phyloP scores from a whole-genome alignment of 805 yeast genomes.

The Candida hungchunana region DNA sequence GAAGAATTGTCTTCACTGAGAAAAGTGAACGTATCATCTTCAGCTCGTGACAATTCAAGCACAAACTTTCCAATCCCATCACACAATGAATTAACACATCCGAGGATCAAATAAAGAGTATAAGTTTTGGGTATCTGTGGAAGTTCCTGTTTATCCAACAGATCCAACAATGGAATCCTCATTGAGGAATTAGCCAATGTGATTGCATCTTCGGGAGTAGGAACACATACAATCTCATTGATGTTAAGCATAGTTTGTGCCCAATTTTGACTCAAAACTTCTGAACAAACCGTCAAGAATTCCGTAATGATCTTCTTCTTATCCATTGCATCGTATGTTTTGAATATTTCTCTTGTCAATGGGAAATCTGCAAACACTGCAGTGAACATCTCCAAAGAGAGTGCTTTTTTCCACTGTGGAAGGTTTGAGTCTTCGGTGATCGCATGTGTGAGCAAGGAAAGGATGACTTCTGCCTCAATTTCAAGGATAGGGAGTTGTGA shows the following conservation, averaged over 20 bases:
- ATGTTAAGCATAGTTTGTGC: constrained; percentile 31
- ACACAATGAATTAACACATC: constrained; percentile 48
- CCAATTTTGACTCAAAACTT: constrained; percentile 30
- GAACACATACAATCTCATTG: constrained; percentile 28
- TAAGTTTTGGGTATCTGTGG: constrained; percentile 67
- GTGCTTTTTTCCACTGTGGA: constrained; percentile 67
- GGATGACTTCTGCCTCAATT: constrained; percentile 76
- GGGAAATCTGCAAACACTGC: constrained; percentile 54
- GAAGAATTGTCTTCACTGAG: constrained; percentile 13
- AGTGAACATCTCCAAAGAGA: constrained; percentile 70
- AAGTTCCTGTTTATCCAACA: constrained; percentile 76
- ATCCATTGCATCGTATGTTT: constrained; percentile 56
- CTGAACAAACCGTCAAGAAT: constrained; percentile 41
- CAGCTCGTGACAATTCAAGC: constrained; percentile 33
- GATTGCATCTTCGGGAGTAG: constrained; percentile 29
- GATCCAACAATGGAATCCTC: constrained; percentile 61
- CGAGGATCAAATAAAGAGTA: constrained; percentile 50
- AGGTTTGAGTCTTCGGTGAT: constrained; percentile 51
- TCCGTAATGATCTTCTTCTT: constrained; percentile 60
- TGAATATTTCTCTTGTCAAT: constrained; percentile 48
- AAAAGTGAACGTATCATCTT: constrained; percentile 13
- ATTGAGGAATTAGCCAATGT: constrained; percentile 41
- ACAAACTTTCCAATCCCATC: constrained; percentile 66
- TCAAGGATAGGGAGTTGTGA: constrained; percentile 54
- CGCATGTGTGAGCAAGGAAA: constrained; percentile 71